Conservation (phyloP, 805 yeast genomes). For the Wickerhamiella kazuoi region DNA sequence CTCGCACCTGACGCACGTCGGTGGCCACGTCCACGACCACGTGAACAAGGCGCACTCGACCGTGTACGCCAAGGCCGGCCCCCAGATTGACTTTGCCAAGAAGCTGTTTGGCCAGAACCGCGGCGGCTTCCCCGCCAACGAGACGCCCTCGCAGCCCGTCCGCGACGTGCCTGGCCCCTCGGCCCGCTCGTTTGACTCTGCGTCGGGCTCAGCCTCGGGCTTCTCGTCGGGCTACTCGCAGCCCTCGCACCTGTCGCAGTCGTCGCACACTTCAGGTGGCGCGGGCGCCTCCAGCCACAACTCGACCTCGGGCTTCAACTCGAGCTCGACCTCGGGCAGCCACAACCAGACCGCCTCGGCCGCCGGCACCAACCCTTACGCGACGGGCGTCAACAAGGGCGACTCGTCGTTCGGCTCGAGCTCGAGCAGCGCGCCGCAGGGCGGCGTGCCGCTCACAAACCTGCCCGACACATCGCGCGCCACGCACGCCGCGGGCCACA, state of each 20-base stretch:
- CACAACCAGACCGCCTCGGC: constrained; percentile 2
- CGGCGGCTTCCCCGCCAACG: constrained; percentile 20
- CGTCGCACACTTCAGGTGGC: constrained; percentile 1
- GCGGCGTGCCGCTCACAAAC: background rate
- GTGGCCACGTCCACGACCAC: constrained; percentile 15
- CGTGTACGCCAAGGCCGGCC: constrained; percentile 20
- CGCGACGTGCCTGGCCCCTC: constrained; percentile 15
- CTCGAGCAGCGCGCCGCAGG: background rate
- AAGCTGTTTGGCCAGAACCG: constrained; percentile 17
- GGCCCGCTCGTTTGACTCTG: constrained; percentile 10
- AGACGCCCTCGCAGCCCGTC: constrained; percentile 8
- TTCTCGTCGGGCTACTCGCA: constrained; percentile 1
- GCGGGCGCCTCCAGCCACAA: background rate
- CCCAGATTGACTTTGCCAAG: constrained; percentile 20
- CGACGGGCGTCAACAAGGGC: background rate
- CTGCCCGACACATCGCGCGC: background rate
- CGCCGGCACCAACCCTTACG: constrained; percentile 3
- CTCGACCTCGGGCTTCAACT: background rate
- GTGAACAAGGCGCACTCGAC: constrained; percentile 12
- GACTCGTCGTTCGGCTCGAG: background rate
- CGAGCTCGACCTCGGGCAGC: background rate
- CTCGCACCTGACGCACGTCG: constrained; percentile 20
- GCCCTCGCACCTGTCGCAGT: background rate
- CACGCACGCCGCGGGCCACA: constrained; percentile 4
- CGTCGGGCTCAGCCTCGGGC: constrained; percentile 13